A percentile compares a stretch with the other conserved stretches of the same genome.
These are phyloP conservation scores for Huntiella decipiens DNA, from an alignment of 2,329 filamentous ascomycete genomes.

Conservation along the genomic window DNA sequence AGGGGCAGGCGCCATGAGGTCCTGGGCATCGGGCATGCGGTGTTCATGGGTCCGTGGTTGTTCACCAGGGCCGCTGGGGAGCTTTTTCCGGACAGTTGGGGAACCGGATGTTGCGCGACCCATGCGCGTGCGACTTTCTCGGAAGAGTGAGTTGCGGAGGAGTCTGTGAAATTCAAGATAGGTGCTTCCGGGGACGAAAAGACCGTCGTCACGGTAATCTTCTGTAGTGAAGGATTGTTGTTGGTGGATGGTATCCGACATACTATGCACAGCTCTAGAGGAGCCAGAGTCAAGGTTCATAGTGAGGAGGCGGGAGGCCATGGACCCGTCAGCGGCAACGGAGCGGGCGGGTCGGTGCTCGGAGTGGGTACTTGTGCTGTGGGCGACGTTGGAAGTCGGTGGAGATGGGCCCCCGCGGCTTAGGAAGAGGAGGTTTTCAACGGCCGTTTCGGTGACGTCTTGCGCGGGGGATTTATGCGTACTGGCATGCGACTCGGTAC, in stretches of 20 bases:
- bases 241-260: conserved; percentile 12
- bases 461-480: background rate
- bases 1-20: background rate
- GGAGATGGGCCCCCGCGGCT: conserved; percentile 15
- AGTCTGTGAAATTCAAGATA: conserved; percentile 28
- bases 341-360: background rate
- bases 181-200: conserved; percentile 27
- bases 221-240: conserved; percentile 18
- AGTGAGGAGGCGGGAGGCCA: conserved; percentile 1
- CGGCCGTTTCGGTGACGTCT: conserved; percentile 17
- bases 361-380: conserved; percentile 5
- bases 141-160: conserved; percentile 25
- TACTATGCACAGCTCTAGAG: conserved; percentile 14
- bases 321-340: background rate
- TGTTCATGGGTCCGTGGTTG: background rate
- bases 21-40: background rate
- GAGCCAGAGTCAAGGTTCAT: conserved; percentile 3
- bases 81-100: conserved; percentile 7
- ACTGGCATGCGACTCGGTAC: background rate
- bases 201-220: conserved; percentile 20
- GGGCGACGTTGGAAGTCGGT: conserved; percentile 9
- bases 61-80: conserved; percentile 3
- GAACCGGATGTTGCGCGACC: background rate
- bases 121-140: conserved; percentile 21
- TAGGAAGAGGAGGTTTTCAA: conserved; percentile 20